Percentiles rank a stretch among this genome's conserved stretches.
Conservation (phyloP, 2,329 filamentous ascomycete species). For the Cryphonectria parasitica region DNA sequence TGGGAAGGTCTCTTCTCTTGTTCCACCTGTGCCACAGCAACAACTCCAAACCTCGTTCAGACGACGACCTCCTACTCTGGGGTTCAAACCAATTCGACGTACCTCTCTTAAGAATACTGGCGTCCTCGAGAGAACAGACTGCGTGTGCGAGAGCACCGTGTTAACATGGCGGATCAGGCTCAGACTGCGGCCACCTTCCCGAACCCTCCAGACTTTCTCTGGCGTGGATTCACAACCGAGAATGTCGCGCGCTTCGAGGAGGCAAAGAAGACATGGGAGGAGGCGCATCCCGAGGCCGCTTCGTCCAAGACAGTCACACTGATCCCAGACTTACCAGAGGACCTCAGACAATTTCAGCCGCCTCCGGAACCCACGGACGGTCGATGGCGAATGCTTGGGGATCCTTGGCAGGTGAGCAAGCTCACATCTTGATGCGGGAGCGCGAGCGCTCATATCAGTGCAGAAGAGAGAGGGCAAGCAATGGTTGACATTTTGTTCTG, state of each 20-base stretch:
- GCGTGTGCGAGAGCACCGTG: not conserved
- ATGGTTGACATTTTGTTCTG: not conserved
- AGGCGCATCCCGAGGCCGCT: conserved; percentile 35
- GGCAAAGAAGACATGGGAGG: conserved; percentile 46
- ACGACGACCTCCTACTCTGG: not conserved
- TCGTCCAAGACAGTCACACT: conserved; percentile 37
- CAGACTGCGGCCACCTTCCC: conserved; percentile 68
- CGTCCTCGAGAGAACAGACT: not conserved
- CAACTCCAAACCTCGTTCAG: not conserved
- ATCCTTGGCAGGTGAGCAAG: conserved; percentile 57
- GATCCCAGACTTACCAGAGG: conserved; percentile 62
- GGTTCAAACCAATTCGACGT: not conserved
- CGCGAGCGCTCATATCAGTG: not conserved
- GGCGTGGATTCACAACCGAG: conserved; percentile 80
- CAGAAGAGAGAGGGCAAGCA: not conserved
- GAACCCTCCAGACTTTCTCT: conserved; percentile 80
- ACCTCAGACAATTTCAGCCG: conserved; percentile 79
- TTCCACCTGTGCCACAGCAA: not conserved
- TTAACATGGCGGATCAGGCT: conserved; percentile 61
- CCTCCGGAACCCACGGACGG: conserved; percentile 73
- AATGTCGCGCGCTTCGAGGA: conserved; percentile 64
- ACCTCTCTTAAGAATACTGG: not conserved
- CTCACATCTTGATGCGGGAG: conserved; percentile 14
- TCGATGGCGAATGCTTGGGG: conserved; percentile 77
- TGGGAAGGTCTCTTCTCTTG: conserved; percentile 15